phyloP scores from a whole-genome alignment of 345 rosid genomes.

The Rhizophora apiculata region DNA sequence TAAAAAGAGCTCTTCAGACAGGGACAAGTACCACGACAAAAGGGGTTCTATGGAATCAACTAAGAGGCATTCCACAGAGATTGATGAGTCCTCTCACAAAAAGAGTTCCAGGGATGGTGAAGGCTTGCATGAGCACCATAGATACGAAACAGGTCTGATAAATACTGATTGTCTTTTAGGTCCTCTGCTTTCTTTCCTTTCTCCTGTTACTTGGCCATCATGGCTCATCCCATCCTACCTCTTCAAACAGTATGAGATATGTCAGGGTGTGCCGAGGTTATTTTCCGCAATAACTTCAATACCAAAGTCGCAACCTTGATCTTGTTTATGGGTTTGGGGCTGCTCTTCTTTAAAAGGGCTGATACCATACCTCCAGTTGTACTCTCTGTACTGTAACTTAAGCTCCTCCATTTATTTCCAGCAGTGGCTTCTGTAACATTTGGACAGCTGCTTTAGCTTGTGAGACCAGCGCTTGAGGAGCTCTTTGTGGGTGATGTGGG shows the following conservation, averaged over 20 bases:
- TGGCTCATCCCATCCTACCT: no score
- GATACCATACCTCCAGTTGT: conserved; percentile 56
- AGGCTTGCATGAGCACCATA: conserved; percentile 20
- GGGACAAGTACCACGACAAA: conserved; percentile 22
- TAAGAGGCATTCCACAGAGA: conserved; percentile 18
- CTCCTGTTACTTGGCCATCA: no score
- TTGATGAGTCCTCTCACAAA: conserved; percentile 28
- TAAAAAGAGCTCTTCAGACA: no score
- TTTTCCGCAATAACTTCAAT: conserved; percentile 2
- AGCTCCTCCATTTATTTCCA: conserved; percentile 65
- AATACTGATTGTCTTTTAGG: conserved; percentile 16
- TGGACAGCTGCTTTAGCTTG: conserved; percentile 26
- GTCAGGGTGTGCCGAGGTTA: no score
- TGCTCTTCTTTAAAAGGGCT: conserved; percentile 48
- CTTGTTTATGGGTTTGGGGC: not conserved
- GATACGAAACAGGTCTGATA: conserved; percentile 9
- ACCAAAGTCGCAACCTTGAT: not conserved
- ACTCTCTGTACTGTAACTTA: conserved; percentile 47
- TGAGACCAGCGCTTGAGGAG: conserved; percentile 33
- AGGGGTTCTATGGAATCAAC: conserved; percentile 21
- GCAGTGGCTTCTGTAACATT: conserved; percentile 42
- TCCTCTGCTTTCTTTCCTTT: no score
- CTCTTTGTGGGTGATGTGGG: conserved; percentile 31
- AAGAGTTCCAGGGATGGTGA: conserved; percentile 29
- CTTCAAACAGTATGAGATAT: no score